phyloP scores from a whole-genome alignment of 164 flowering plant species.

The Dillenia turbinata region DNA sequence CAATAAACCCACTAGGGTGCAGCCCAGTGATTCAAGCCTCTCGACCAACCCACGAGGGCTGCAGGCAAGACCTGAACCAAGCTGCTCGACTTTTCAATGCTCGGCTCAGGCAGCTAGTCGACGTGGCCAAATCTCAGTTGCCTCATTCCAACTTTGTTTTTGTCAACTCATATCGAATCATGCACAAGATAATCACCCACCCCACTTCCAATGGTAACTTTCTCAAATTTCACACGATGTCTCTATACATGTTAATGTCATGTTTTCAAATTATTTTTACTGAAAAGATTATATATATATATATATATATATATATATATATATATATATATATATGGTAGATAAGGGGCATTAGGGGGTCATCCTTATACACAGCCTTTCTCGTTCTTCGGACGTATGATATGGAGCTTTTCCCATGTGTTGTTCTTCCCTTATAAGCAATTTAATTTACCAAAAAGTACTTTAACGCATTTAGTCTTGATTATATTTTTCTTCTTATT shows the following conservation, averaged over 20 bases:
- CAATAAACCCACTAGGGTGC: conserved; percentile 55
- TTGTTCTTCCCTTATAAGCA: too few relatives aligned
- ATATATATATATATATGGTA: too few relatives aligned
- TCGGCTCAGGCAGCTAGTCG: conserved; percentile 30
- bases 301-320: too few relatives aligned
- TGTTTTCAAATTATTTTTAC: too few relatives aligned
- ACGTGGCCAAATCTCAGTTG: conserved; percentile 28
- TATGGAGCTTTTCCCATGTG: too few relatives aligned
- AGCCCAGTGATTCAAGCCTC: conserved; percentile 26
- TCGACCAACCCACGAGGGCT: conserved; percentile 12
- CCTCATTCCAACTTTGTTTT: conserved; percentile 44
- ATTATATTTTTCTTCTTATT: too few relatives aligned
- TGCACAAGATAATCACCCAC: conserved; percentile 31
- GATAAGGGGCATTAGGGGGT: too few relatives aligned
- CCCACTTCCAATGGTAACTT: conserved; percentile 43
- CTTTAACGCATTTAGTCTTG: too few relatives aligned
- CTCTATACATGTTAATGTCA: background rate
- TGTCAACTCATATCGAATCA: conserved; percentile 44
- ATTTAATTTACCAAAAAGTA: too few relatives aligned
- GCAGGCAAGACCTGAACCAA: conserved; percentile 28
- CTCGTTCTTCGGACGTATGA: too few relatives aligned
- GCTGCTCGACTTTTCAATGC: conserved; percentile 49
- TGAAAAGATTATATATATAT: too few relatives aligned
- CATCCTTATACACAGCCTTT: too few relatives aligned
- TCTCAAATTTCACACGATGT: background rate